Base-by-base conservation (phyloP, 495 filamentous ascomycete genomes). In the Schizothecium vesticola region DNA sequence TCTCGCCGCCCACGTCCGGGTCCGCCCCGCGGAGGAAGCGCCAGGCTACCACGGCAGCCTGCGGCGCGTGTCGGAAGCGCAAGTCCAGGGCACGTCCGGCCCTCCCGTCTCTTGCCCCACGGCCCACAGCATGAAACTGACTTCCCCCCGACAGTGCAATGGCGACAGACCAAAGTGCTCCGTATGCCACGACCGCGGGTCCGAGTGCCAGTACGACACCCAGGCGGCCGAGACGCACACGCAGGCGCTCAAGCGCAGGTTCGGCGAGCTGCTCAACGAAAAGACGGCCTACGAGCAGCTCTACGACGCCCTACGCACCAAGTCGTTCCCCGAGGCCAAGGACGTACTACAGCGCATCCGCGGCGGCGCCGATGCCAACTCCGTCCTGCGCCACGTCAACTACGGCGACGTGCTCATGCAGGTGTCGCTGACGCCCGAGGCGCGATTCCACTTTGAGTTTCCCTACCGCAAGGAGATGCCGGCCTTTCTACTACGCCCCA, bases 31-130 rank as follows among this genome's bases (percentile, higher is more conserved):
- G 63, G 33, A 73, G 69, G 71, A 79, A 65, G 67, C 76, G 80
- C 58, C 83, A 84, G 43, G 80, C 86, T 2, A 84, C 74, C 9
- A 73, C 83, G 3, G 82, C 82, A 4, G 85, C 85, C 0, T 87
- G 85, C 64, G 78, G 85, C 28, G 80, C 84, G 0, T 87, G 85
- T 70, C 76, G 85, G 33, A 85, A 78, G 66, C 78, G 85, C 56
- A 87, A 87, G 66, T 85, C 83, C 33, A 87, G 85, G 79, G 85
- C 33, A 43, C 33, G 33, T 84, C 66, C 6, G 77, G 62, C 13
- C 31, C 43, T 16, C 19, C 24, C 36, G n/a, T n/a, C n/a, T n/a
- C n/a, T n/a, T n/a, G n/a, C 11, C 29, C n/a, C 24, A 26, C 2
- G 19, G 16, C 23, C 19, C 21, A 29, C 24, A 57, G 28, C 19